phyloP scores from a whole-genome alignment of 1,284 basidiomycete species.

The Afroboletus lepidellus region DNA sequence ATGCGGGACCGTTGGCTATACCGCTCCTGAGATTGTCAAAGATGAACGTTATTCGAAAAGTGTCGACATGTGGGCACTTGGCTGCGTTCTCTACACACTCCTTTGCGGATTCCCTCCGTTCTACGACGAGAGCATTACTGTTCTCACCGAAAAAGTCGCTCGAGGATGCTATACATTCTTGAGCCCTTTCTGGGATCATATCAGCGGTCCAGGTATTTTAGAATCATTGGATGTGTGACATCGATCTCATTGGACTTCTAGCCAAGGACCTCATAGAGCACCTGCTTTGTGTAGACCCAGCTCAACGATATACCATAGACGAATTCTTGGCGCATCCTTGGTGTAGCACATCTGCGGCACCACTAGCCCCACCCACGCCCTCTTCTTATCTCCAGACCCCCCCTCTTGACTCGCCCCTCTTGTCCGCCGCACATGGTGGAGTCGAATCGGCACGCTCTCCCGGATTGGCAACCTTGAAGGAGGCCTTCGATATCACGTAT shows the following conservation, averaged over 20 bases:
- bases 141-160: conserved; percentile 98
- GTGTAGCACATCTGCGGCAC: conserved; percentile 73
- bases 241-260: conserved; percentile 33
- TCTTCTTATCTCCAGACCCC: conserved; percentile 45
- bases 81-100: conserved; percentile 97
- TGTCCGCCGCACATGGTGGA: conserved; percentile 76
- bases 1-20: conserved; percentile 98
- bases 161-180: conserved; percentile 97
- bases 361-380: conserved; percentile 62
- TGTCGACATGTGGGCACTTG: conserved; percentile 99
- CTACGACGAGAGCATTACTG: conserved; percentile 98
- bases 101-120: conserved; percentile 99
- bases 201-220: conserved; percentile 71
- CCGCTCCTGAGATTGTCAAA: conserved; percentile 99
- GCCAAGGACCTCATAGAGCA: conserved; percentile 97
- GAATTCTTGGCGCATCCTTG: conserved; percentile 97
- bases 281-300: conserved; percentile 93
- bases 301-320: conserved; percentile 95
- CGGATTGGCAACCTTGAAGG: conserved; percentile 88
- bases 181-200: conserved; percentile 99
- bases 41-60: conserved; percentile 98
- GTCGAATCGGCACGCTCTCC: conserved; percentile 82
- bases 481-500: conserved; percentile 99
- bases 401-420: conserved; percentile 88
- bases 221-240: neutral